Base-by-base conservation (phyloP, 2,329 filamentous ascomycete genomes). In the Phoma sp. region DNA sequence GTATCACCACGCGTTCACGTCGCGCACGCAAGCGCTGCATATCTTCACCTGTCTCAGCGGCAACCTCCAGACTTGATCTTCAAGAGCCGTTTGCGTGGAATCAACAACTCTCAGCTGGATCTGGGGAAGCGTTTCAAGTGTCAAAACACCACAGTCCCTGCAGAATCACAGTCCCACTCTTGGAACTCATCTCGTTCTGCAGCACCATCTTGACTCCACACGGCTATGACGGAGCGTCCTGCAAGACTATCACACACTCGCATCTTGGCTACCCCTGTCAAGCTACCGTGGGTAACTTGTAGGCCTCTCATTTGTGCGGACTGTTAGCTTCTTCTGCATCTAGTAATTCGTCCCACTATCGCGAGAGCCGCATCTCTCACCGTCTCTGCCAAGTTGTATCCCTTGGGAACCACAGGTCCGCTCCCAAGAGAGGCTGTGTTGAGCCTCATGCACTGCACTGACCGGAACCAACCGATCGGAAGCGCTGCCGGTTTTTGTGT, bases 341-440 rank as follows among this genome's bases (percentile, higher is more conserved):
- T 37, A 43, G 54, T 48, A 51, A 43, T 44, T 35, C 13, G 48
- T 44, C 39, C 47, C 54, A 57, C 48, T 22, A 48, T 48, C 38
- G 38, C 44, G 48, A 48, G 52, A 51, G 48, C 43, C 43, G 48
- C 48, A 51, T 48, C 47, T 43, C 54, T 51, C 54, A 52, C 54
- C 54, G 43, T 43, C 49, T 51, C 36, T 57, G 54, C 43, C 54
- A 57, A 57, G 48, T 55, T 10, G 27, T 37, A 41, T 46, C 17
- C 31, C 52, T 55, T 55, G 46, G 52, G 52, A 55, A 55, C 52
- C 21, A 46, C 21, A 40, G 12, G 13, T 35, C 37, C 31, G 25
- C 38, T 27, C 27, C 32, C 25, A 15, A 51, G 19, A 15, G 31
- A 46, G 41, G 36, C 41, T 33, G 45, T 27, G 43, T 31, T 41